phyloP scores from a whole-genome alignment of 1,284 basidiomycete species.

The Apiotrichum gamsii region DNA sequence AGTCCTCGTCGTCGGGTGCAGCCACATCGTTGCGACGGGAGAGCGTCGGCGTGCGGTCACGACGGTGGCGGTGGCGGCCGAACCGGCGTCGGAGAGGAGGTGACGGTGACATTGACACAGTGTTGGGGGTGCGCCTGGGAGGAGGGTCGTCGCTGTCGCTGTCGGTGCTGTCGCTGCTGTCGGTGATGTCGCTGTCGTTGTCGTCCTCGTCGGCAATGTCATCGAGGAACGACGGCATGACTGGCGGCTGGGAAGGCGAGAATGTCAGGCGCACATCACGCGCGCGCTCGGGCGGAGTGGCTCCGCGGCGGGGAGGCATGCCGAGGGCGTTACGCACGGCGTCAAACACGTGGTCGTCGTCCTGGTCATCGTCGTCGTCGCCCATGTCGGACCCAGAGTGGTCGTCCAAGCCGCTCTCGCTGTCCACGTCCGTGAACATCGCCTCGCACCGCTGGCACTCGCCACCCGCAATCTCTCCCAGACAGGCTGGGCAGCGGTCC shows the following conservation, averaged over 20 bases:
- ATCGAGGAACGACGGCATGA: background rate
- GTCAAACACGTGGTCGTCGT: background rate
- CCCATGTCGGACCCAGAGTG: background rate
- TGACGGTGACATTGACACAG: background rate
- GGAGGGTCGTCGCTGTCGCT: conserved; percentile 10
- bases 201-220: conserved; percentile 4
- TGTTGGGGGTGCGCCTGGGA: no score
- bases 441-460: conserved; percentile 29
- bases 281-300: no score
- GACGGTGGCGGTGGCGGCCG: background rate
- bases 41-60: background rate
- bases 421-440: conserved; percentile 19
- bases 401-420: background rate
- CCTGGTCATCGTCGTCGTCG: background rate
- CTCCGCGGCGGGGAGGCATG: no score
- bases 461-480: conserved; percentile 29
- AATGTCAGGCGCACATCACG: background rate
- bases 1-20: background rate
- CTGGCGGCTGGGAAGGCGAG: background rate
- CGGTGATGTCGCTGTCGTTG: conserved; percentile 1
- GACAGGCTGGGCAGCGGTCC: conserved; percentile 35
- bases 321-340: background rate
- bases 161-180: background rate
- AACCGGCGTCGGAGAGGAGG: background rate
- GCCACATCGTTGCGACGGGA: no score